These are phyloP conservation scores for Leccinum uliginosum DNA, from an alignment of 768 basidiomycete genomes.

Conservation along the genomic window DNA sequence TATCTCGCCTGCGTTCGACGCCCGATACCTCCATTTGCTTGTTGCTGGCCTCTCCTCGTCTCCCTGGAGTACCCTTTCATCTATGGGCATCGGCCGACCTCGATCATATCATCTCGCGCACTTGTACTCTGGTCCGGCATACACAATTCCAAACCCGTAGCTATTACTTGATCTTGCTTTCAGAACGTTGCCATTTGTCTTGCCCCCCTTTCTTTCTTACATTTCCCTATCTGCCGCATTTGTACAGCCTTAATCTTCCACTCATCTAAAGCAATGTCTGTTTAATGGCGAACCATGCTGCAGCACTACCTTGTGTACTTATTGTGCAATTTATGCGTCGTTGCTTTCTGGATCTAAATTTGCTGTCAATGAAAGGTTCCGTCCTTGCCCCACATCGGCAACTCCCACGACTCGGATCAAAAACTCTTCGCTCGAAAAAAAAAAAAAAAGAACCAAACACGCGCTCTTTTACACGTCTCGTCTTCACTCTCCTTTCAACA, in stretches of 20 bases:
- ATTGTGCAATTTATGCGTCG: conserved; percentile 36
- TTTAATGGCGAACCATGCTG: conserved; percentile 34
- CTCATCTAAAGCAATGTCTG: conserved; percentile 40
- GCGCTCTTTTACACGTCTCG: conserved; percentile 3
- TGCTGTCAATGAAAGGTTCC: not conserved
- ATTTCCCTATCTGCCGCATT: conserved; percentile 42
- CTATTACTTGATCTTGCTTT: conserved; percentile 35
- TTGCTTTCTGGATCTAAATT: conserved; percentile 20
- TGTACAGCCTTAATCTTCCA: conserved; percentile 37
- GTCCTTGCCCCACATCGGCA: not conserved
- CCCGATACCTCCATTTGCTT: conserved; percentile 31
- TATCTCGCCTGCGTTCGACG: conserved; percentile 31
- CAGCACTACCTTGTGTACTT: conserved; percentile 38
- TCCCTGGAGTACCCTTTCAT: conserved; percentile 31
- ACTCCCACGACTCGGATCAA: not conserved
- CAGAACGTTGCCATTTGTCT: conserved; percentile 28
- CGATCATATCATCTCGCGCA: conserved; percentile 54
- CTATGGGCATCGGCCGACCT: conserved; percentile 33
- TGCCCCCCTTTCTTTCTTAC: conserved; percentile 20
- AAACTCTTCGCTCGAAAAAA: not conserved
- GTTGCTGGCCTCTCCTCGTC: conserved; percentile 38
- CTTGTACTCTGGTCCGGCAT: conserved; percentile 70
- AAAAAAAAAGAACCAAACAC: not conserved
- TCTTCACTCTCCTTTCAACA: conserved; percentile 5
- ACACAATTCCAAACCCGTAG: conserved; percentile 38